Base-by-base conservation (phyloP, 1,139 yeast species). In the Blastobotrys aristatus region DNA sequence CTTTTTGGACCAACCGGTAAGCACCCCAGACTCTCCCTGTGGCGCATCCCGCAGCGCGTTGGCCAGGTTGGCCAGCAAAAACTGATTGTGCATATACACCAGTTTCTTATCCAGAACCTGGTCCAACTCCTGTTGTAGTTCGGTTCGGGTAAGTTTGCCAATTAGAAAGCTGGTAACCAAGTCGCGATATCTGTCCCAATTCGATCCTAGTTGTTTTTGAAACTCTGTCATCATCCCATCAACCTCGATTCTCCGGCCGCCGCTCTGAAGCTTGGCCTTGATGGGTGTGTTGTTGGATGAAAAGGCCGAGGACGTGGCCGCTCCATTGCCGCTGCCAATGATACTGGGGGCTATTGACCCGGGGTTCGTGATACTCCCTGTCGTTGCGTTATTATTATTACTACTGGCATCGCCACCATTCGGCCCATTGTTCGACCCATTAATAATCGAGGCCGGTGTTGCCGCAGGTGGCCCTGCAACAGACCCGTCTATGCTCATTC, bases 121-220 rank as follows among this genome's bases (percentile, higher is more conserved):
- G 20, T 70, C 69, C 21, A 86, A 72, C 31, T 70, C 77, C 14
- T 69, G 69, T 50, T 81, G 79, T 52, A 90, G 73, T 65, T 92
- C 98, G 30, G 68, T 67, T 51, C 96, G 74, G 4, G 96, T 84
- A 20, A 89, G 70, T 61, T 82, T 82, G 3, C 63, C 64, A 16
- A 56, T 76, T 34, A 90, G 72, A 57, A 87, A 90, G 46, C 78
- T 70, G 51, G 94, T 81, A 33, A 90, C 74, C 6, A 87, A 75
- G 52, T 83, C 86, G 54, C 95, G 92, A 65, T 90, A 90, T 51
- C 77, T 77, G 56, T 84, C 92, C 98, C 98, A 90, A 52, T 79
- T 75, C 10, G 68, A 70, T 0, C 97, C 97, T 50, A 90, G 65
- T 50, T 75, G 72, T 47, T 74, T 73, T 54, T 86, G 92, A 54